Evolutionary conservation across 148 eudicot genomes (phyloP), one percentile per base, ranked within the genome.

Genomic region (Fagopyrum tataricum): DNA sequence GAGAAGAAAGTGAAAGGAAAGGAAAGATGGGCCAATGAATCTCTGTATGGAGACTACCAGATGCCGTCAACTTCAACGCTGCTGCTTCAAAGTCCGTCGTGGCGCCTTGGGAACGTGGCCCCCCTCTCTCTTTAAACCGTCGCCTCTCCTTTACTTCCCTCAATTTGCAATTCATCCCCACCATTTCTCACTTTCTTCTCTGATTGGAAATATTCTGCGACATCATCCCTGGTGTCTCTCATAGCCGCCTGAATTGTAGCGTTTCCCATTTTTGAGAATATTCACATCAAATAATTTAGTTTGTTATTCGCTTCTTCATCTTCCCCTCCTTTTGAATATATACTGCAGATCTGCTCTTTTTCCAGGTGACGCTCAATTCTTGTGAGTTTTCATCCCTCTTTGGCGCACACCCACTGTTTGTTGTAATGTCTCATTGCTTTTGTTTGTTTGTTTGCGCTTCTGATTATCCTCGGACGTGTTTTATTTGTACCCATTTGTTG

Each of bases 51-150:
- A 64, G 69, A 31, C 37, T 31, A 43, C 7, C 51, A 43, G 72
- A 42, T 70, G 52, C 31, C 72, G 72, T 24, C 51, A 70, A 69
- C 6, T 70, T 70, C 51, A 44, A 70, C 72, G 72, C 6, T 26
- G 18, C 31, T 44, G 6, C 20, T n/a, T 20, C 37, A 42, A 17
- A 21, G 72, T 69, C 72, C 31, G 18, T 6, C 46, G 15, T 67
- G 71, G 21, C 71, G 71, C 21, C 71, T 67, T n/a, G 71, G 24
- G 23, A 39, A 67, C 46, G 47, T 67, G 71, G 71, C 52, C 40
- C 24, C 15, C 31, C 64, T 17, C 72, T 44, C 43, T 66, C 70
- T 66, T 70, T 70, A 43, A 46, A 18, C 72, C 49, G 43, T 42
- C 51, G 52, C 52, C 72, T 43, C 37, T 70, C 48, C 51, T 46